These are phyloP conservation scores for Decorospora gaudefroyi DNA, from an alignment of 2,329 filamentous ascomycete genomes.

Conservation along the genomic window DNA sequence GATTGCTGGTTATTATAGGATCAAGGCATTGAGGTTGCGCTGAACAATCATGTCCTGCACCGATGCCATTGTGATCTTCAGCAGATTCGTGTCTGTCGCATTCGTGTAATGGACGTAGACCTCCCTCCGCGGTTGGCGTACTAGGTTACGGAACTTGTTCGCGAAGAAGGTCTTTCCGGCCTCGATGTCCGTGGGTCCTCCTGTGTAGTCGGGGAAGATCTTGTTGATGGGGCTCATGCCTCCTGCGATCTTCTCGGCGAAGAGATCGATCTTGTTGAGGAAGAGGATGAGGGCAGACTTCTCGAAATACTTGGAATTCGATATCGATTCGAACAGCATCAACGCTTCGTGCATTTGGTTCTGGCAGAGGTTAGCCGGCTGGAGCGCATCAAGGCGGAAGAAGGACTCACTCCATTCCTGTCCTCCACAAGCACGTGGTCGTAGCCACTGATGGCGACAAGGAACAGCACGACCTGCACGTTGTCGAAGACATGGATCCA, in stretches of 20 bases:
- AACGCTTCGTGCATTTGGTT: constrained; percentile 62
- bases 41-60: constrained; percentile 61
- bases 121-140: constrained; percentile 56
- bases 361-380: constrained; percentile 33
- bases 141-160: constrained; percentile 57
- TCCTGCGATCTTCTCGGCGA: constrained; percentile 55
- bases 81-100: constrained; percentile 56
- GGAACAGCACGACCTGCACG: constrained; percentile 87
- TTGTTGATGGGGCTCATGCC: constrained; percentile 54
- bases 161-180: constrained; percentile 57
- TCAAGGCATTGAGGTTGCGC: constrained; percentile 57
- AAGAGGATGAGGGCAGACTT: constrained; percentile 58
- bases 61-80: constrained; percentile 62
- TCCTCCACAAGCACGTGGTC: constrained; percentile 96
- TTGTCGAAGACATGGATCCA: constrained; percentile 98
- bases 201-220: constrained; percentile 57
- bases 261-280: constrained; percentile 60
- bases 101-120: constrained; percentile 59
- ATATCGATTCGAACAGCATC: constrained; percentile 59
- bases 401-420: constrained; percentile 79
- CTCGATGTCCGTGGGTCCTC: constrained; percentile 52
- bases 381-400: not conserved
- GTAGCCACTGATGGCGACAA: constrained; percentile 94
- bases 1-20: constrained; percentile 40
- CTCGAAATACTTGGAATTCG: constrained; percentile 58